Conservation (phyloP, 2,329 filamentous ascomycete species). For the Alternaria ethzedia region DNA sequence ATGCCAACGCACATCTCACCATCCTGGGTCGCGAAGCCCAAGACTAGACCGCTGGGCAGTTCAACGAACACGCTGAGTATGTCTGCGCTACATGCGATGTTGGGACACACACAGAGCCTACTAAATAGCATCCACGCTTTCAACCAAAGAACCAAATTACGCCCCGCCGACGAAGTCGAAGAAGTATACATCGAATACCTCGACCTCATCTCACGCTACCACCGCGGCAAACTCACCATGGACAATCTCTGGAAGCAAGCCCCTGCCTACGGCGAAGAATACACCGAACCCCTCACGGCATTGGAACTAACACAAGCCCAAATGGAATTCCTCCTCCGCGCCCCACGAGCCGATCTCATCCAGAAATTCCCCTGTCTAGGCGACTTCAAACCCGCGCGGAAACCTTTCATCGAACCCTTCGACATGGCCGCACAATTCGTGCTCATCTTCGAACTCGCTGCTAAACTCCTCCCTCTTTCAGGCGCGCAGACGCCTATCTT, state of each 20-base stretch:
- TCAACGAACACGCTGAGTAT: conserved; percentile 13
- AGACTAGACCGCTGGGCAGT: conserved; percentile 5
- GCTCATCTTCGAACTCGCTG: conserved; percentile 25
- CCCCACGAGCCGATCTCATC: conserved; percentile 15
- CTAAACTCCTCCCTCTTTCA: conserved; percentile 12
- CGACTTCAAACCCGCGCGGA: conserved; percentile 9
- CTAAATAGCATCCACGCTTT: conserved; percentile 37
- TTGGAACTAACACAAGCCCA: conserved; percentile 19
- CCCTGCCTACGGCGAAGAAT: not conserved
- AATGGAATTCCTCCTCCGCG: conserved; percentile 21
- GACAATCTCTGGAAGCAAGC: conserved; percentile 9
- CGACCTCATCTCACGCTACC: conserved; percentile 14
- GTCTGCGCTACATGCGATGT: conserved; percentile 14
- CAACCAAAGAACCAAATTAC: conserved; percentile 23
- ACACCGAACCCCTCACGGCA: conserved; percentile 8
- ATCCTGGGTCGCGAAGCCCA: conserved; percentile 33
- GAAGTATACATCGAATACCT: conserved; percentile 12
- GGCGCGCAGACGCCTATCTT: conserved; percentile 30
- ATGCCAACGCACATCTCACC: conserved; percentile 26
- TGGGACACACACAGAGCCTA: conserved; percentile 28
- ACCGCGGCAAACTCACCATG: conserved; percentile 9
- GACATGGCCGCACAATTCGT: conserved; percentile 22
- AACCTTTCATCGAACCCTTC: conserved; percentile 23
- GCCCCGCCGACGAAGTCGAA: conserved; percentile 16
- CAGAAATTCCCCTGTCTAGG: conserved; percentile 12